phyloP scores from a whole-genome alignment of 2,329 filamentous ascomycete genomes.

The Scopulariopsis brevicaulis region DNA sequence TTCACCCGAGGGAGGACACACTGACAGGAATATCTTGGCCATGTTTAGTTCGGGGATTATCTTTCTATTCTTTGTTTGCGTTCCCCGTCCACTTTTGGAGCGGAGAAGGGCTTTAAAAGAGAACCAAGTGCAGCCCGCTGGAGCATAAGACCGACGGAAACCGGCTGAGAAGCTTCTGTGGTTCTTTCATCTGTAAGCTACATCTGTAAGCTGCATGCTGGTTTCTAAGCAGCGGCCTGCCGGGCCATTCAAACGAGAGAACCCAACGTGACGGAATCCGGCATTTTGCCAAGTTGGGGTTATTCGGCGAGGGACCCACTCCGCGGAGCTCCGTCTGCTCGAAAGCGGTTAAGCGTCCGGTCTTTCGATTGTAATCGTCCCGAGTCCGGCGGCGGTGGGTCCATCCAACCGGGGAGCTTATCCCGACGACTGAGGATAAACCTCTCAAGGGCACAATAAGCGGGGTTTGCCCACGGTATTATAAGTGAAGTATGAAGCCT shows the following conservation, averaged over 20 bases:
- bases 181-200: too few relatives aligned
- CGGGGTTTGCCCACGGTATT: too few relatives aligned
- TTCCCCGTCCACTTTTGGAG: neutral
- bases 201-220: too few relatives aligned
- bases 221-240: too few relatives aligned
- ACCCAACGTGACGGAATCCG: neutral
- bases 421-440: neutral
- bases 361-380: neutral
- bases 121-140: neutral
- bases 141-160: too few relatives aligned
- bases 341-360: neutral
- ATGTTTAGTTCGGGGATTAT: neutral
- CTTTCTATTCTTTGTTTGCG: neutral
- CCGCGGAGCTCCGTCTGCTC: neutral
- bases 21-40: neutral
- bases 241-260: too few relatives aligned
- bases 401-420: neutral
- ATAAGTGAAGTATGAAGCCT: too few relatives aligned
- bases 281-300: too few relatives aligned
- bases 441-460: neutral
- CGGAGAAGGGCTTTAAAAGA: neutral
- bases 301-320: neutral
- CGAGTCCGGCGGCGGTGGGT: neutral
- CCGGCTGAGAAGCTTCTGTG: too few relatives aligned
- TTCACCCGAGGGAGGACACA: neutral